Evolutionary conservation across 148 eudicot species (phyloP).

Genomic region (Heliosperma pusillum): DNA sequence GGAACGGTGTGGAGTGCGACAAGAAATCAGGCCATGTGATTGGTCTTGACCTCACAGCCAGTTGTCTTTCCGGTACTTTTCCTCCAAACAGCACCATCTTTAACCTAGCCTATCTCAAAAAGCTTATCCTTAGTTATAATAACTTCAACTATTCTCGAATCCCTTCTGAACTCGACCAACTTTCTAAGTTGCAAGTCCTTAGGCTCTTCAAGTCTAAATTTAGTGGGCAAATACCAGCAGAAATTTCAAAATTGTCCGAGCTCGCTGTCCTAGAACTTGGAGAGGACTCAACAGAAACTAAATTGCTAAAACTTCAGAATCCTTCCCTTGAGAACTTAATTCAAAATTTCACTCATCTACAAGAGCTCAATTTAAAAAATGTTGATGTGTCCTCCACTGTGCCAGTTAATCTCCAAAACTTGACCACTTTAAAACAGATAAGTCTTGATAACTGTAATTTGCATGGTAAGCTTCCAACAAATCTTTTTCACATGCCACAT

Average conservation of each 20-base stretch:
- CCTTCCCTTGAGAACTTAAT: constrained; percentile 12
- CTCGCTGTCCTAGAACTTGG: constrained; percentile 22
- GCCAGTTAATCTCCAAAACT: constrained; percentile 15
- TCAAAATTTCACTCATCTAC: constrained; percentile 24
- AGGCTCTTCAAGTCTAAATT: constrained; percentile 25
- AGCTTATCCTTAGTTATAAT: constrained; percentile 29
- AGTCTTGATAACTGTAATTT: constrained; percentile 9
- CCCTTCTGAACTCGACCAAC: constrained; percentile 21
- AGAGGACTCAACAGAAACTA: background rate
- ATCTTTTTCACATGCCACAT: constrained; percentile 27
- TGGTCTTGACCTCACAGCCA: constrained; percentile 31
- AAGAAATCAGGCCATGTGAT: constrained; percentile 21
- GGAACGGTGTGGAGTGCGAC: constrained; percentile 42
- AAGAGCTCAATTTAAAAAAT: background rate
- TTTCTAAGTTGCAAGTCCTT: constrained; percentile 21
- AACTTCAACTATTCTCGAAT: constrained; percentile 28
- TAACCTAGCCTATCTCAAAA: constrained; percentile 29
- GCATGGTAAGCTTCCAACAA: constrained; percentile 17
- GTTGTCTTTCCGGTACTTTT: constrained; percentile 27
- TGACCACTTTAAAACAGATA: constrained; percentile 14
- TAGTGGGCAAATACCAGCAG: constrained; percentile 29
- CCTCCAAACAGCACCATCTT: constrained; percentile 23
- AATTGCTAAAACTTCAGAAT: constrained; percentile 9
- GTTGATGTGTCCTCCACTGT: constrained; percentile 29
- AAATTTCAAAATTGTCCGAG: constrained; percentile 18